A percentile compares a stretch with the other conserved stretches of the same genome.
These are phyloP conservation scores for Curvularia lunata DNA, from an alignment of 2,329 filamentous ascomycete genomes.

Conservation along the genomic window DNA sequence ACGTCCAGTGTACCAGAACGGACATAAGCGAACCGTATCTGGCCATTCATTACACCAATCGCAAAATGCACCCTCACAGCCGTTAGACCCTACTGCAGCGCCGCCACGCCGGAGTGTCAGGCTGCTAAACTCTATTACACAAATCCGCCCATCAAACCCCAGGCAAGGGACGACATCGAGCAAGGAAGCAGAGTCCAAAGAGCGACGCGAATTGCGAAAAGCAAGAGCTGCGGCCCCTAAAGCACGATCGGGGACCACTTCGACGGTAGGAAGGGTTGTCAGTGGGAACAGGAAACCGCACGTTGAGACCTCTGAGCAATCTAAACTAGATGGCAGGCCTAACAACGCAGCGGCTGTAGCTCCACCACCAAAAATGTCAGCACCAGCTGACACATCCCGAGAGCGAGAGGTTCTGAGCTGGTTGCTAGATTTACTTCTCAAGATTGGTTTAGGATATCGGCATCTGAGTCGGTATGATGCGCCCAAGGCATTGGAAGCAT, in stretches of 20 bases:
- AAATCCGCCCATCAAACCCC: conserved; percentile 67
- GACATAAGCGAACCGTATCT: conserved; percentile 91
- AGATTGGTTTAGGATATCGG: conserved; percentile 81
- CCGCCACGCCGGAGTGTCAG: conserved; percentile 55
- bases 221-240: conserved; percentile 76
- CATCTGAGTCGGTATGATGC: conserved; percentile 80
- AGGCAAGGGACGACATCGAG: conserved; percentile 66
- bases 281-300: conserved; percentile 84
- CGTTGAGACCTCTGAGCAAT: conserved; percentile 71
- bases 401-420: conserved; percentile 77
- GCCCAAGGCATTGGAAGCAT: conserved; percentile 75
- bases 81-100: conserved; percentile 51
- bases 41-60: conserved; percentile 66
- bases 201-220: conserved; percentile 80
- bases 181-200: conserved; percentile 60
- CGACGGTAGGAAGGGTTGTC: conserved; percentile 82
- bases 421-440: conserved; percentile 80
- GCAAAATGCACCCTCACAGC: conserved; percentile 31
- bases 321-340: conserved; percentile 64
- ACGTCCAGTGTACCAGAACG: conserved; percentile 52
- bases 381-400: conserved; percentile 64
- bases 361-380: conserved; percentile 45
- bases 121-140: conserved; percentile 56
- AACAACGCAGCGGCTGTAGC: conserved; percentile 36
- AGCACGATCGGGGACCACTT: conserved; percentile 66